phyloP scores from a whole-genome alignment of 305 asterid species.

The Fraxinus albicans region DNA sequence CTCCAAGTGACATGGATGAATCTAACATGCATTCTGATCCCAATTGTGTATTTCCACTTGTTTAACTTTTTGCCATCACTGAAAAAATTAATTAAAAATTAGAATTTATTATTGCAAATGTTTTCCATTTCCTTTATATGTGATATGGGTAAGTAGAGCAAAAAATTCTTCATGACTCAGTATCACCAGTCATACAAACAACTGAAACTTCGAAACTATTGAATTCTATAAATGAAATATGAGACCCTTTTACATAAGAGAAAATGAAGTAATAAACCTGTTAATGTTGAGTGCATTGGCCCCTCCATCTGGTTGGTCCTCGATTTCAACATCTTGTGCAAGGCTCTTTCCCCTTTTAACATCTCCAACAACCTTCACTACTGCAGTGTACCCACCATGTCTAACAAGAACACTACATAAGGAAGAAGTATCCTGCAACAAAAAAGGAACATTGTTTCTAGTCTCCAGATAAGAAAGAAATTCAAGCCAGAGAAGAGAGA shows the following conservation, averaged over 20 bases:
- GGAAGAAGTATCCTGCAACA: slow-evolving; percentile 84
- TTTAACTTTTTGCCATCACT: background rate
- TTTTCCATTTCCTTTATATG: background rate
- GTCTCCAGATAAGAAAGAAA: slow-evolving; percentile 22
- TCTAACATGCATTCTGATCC: slow-evolving; percentile 17
- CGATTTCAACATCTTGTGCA: slow-evolving; percentile 60
- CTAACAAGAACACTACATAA: slow-evolving; percentile 68
- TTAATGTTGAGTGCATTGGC: slow-evolving; percentile 92
- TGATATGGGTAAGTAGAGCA: background rate
- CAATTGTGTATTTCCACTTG: background rate
- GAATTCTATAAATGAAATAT: slow-evolving; percentile 17
- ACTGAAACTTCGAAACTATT: background rate
- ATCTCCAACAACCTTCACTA: slow-evolving; percentile 73
- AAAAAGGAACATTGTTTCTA: slow-evolving; percentile 26
- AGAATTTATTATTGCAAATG: background rate
- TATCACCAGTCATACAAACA: background rate
- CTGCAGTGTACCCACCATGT: slow-evolving; percentile 89
- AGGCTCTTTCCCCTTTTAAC: slow-evolving; percentile 50
- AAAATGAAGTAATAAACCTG: slow-evolving; percentile 55
- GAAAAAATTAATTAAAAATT: background rate
- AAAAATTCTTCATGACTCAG: background rate
- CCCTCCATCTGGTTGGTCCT: slow-evolving; percentile 94
- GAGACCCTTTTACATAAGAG: slow-evolving; percentile 14
- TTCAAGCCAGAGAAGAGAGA: slow-evolving; percentile 16
- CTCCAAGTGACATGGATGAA: slow-evolving; percentile 19